Evolutionary conservation across 148 eudicot species (phyloP).

Genomic region (Linanthus parryae): DNA sequence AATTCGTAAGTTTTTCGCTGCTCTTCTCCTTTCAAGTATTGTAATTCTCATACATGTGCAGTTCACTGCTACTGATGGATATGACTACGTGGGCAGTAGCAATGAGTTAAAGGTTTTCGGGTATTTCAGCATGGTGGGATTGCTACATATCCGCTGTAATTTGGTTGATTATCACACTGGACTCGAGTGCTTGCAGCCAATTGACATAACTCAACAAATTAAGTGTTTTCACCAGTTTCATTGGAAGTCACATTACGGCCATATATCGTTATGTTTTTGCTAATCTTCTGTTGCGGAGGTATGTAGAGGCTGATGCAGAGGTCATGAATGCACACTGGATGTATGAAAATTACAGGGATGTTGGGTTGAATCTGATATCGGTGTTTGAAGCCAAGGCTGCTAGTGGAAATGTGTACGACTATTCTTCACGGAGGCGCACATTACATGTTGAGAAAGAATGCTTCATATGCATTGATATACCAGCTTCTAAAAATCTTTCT

Average conservation of each 20-base stretch:
- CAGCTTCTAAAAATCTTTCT: conserved; percentile 73
- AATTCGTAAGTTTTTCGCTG: too few relatives aligned
- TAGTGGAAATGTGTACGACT: too few relatives aligned
- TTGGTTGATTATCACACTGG: conserved; percentile 97
- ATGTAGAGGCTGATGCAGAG: too few relatives aligned
- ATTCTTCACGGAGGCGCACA: too few relatives aligned
- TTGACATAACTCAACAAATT: conserved; percentile 93
- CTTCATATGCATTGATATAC: conserved; percentile 47
- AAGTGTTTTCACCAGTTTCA: conserved; percentile 89
- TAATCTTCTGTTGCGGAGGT: conserved; percentile 95
- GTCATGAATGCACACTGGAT: too few relatives aligned
- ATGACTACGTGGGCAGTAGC: conserved; percentile 92
- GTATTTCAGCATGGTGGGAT: conserved; percentile 97
- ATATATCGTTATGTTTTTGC: conserved; percentile 98
- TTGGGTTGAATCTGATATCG: too few relatives aligned
- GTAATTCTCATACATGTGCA: too few relatives aligned
- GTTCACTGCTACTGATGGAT: conserved; percentile 93
- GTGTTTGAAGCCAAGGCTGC: too few relatives aligned
- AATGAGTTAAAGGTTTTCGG: conserved; percentile 95
- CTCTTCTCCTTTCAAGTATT: too few relatives aligned
- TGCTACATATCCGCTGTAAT: conserved; percentile 85
- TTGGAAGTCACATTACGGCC: conserved; percentile 92
- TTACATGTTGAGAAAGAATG: conserved; percentile 73
- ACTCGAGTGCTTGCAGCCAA: conserved; percentile 81
- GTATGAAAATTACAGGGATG: too few relatives aligned